These are phyloP conservation scores for Phytophthora podocarpi DNA, from an alignment of 352 stramenopile species.

Conservation along the genomic window DNA sequence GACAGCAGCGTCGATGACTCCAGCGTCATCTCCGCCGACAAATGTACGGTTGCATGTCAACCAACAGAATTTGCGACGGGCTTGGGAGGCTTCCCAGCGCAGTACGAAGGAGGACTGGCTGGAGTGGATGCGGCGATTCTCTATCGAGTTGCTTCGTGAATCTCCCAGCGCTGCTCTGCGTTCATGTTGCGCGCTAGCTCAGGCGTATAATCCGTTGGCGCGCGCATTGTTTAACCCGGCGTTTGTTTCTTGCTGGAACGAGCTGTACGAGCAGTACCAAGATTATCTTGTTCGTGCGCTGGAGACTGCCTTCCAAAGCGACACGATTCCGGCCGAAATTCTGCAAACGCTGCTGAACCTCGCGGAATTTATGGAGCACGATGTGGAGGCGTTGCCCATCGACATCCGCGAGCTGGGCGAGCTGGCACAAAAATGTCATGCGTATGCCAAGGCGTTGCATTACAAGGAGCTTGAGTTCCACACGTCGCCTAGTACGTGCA, in stretches of 20 bases:
- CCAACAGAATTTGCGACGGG: constrained; percentile 90
- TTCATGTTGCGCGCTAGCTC: constrained; percentile 92
- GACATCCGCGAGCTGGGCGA: constrained; percentile 96
- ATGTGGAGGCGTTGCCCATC: constrained; percentile 96
- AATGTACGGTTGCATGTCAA: constrained; percentile 91
- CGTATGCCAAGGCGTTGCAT: constrained; percentile 95
- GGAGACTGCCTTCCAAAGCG: constrained; percentile 93
- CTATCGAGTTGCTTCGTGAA: constrained; percentile 96
- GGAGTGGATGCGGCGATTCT: constrained; percentile 98
- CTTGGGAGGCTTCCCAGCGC: constrained; percentile 95
- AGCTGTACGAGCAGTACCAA: constrained; percentile 94
- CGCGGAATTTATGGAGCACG: constrained; percentile 99
- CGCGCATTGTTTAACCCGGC: constrained; percentile 97
- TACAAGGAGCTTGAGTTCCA: constrained; percentile 98
- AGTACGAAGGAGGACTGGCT: constrained; percentile 94
- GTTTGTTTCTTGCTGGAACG: constrained; percentile 99
- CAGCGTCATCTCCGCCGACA: constrained; percentile 44
- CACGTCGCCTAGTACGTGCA: constrained; percentile 91
- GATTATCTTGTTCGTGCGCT: constrained; percentile 93
- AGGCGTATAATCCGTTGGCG: constrained; percentile 97
- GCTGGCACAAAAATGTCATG: constrained; percentile 95
- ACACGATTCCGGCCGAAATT: constrained; percentile 95
- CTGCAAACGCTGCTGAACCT: constrained; percentile 97
- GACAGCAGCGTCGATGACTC: constrained; percentile 30
- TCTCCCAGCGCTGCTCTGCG: constrained; percentile 94